A percentile compares a stretch with the other conserved stretches of the same genome.
Evolutionary conservation across 495 filamentous ascomycete species (phyloP).

Genomic region (Pseudevernia furfuracea): DNA sequence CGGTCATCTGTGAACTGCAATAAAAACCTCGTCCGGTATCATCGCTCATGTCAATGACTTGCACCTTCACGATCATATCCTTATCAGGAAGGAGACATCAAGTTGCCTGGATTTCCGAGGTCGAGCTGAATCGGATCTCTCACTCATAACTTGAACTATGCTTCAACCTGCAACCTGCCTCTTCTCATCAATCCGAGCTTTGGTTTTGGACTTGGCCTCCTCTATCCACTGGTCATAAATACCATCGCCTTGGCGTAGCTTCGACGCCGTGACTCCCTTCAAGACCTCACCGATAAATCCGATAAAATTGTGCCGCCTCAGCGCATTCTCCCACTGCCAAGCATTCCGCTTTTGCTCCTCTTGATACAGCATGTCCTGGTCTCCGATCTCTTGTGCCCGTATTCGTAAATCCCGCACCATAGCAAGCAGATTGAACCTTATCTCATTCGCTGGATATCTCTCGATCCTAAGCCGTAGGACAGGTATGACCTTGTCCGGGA

Average conservation of each 20-base stretch:
- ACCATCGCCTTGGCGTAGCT: slow-evolving; percentile 53
- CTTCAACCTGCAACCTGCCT: slow-evolving; percentile 30
- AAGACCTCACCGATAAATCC: slow-evolving; percentile 88
- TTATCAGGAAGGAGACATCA: background rate
- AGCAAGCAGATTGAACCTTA: slow-evolving; percentile 91
- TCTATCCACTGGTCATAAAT: slow-evolving; percentile 75
- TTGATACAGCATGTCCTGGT: slow-evolving; percentile 63
- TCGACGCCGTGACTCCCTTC: slow-evolving; percentile 69
- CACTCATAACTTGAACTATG: background rate
- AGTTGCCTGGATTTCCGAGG: background rate
- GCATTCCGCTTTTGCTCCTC: slow-evolving; percentile 78
- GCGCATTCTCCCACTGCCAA: slow-evolving; percentile 94
- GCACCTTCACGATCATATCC: background rate
- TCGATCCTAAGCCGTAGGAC: slow-evolving; percentile 78
- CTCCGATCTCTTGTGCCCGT: slow-evolving; percentile 71
- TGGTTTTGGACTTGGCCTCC: slow-evolving; percentile 62
- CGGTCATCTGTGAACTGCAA: background rate
- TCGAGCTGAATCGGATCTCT: background rate
- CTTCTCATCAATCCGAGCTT: slow-evolving; percentile 54
- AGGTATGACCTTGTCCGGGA: slow-evolving; percentile 75
- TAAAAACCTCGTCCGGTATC: background rate
- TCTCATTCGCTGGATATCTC: slow-evolving; percentile 79
- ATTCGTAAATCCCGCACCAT: slow-evolving; percentile 76
- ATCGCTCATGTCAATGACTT: background rate
- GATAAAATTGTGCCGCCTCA: slow-evolving; percentile 90